Evolutionary conservation across 495 filamentous ascomycete genomes (phyloP).

Genomic region (Penicillium desertorum): DNA sequence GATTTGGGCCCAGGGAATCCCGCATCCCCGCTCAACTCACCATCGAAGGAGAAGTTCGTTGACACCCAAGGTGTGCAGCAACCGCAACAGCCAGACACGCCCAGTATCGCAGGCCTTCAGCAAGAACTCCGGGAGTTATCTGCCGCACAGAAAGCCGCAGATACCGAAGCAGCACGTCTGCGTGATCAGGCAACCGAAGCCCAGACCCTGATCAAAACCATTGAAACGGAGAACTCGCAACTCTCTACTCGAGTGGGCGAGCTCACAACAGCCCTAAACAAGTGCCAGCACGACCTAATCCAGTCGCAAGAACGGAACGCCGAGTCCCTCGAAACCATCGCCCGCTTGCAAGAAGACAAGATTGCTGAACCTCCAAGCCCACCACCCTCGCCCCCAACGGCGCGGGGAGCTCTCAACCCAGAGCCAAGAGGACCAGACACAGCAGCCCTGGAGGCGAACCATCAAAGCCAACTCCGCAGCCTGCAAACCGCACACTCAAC

Average conservation of each 20-base stretch:
- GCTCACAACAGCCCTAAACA: slow-evolving; percentile 35
- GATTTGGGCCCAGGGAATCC: slow-evolving; percentile 32
- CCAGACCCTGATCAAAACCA: slow-evolving; percentile 43
- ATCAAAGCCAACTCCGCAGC: slow-evolving; percentile 41
- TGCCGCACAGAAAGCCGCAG: slow-evolving; percentile 32
- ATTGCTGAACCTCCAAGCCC: slow-evolving; percentile 35
- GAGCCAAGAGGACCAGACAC: slow-evolving; percentile 12
- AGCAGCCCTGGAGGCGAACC: slow-evolving; percentile 34
- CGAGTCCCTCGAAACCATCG: slow-evolving; percentile 65
- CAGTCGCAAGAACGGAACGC: slow-evolving; percentile 39
- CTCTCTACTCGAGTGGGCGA: slow-evolving; percentile 38
- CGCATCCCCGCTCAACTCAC: slow-evolving; percentile 14
- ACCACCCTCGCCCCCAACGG: slow-evolving; percentile 28
- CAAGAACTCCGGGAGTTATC: slow-evolving; percentile 31
- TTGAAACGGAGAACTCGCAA: slow-evolving; percentile 49
- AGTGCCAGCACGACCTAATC: slow-evolving; percentile 36
- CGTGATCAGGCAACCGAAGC: slow-evolving; percentile 44
- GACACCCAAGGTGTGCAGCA: slow-evolving; percentile 26
- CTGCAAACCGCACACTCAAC: slow-evolving; percentile 42
- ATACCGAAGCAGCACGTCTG: slow-evolving; percentile 35
- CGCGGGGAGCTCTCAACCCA: slow-evolving; percentile 12
- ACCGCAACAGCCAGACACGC: slow-evolving; percentile 15
- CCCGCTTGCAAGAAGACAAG: slow-evolving; percentile 85
- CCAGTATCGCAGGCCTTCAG: slow-evolving; percentile 33
- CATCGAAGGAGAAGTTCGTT: slow-evolving; percentile 24